Base-by-base conservation (phyloP, 768 basidiomycete species). In the Leucocoprinus sp. region DNA sequence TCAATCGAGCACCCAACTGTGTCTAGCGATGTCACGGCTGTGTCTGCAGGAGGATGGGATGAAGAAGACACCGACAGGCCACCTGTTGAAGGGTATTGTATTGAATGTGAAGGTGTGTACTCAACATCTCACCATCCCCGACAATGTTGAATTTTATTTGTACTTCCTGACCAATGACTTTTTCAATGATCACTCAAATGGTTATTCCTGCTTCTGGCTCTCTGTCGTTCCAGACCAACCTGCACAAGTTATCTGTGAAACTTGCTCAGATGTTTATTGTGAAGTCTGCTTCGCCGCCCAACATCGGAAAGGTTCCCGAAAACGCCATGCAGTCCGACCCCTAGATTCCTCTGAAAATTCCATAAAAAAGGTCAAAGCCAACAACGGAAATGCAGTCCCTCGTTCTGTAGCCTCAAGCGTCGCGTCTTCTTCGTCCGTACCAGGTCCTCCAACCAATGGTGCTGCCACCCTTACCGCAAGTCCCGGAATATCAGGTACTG, bases 281-380 rank as follows among this genome's bases (percentile, higher is more conserved):
- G 83, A 89, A 57, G 89, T 92, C 18, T 92, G 89, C 69, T 92
- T 84, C 60, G 75, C 83, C 8, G 76, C 88, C 0, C 86, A 86
- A 57, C 89, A 92, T 60, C 69, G 88, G 37, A 92, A 91, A 54
- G 89, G 89, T 6, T 71, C 80, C 2, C 72, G 89, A 39, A 88
- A 82, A 60, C 61, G 60, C 28, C 89, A 91, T 58, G 57, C 62
- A 5, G 65, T 68, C 11, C 81, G 71, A 52, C 65, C 75, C 29
- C 54, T 87, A 26, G 45, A 54, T 26, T 43, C 19, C 28, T 15
- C 12, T 19, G 37, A 41, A 41, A 50, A 41, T 49, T 58, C 54
- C 47, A 43, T 57, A 27, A 62, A 64, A 42, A 60, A 55, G 50
- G 52, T 49, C 9, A 65, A 61, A 51, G 56, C 50, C 11, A 60